Conservation (phyloP, 352 stramenopile genomes). For the Globisporangium polare region DNA sequence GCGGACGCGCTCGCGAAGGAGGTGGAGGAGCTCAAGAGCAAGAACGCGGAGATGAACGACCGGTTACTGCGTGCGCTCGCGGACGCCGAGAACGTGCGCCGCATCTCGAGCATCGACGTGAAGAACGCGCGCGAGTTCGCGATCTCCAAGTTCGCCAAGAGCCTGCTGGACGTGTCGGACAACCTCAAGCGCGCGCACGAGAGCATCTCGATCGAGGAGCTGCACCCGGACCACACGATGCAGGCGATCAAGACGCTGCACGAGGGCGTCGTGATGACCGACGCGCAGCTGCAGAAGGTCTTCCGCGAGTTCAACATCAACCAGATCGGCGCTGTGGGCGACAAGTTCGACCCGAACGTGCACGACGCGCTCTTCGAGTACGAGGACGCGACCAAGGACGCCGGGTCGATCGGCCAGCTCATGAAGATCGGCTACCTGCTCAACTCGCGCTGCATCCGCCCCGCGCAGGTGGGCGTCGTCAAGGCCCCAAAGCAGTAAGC, state of each 20-base stretch:
- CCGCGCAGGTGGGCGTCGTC: slow-evolving; percentile 93
- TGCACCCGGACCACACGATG: slow-evolving; percentile 67
- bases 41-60: slow-evolving; percentile 85
- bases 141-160: slow-evolving; percentile 96
- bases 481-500: slow-evolving; percentile 36
- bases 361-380: slow-evolving; percentile 99
- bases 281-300: slow-evolving; percentile 94
- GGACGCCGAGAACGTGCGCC: slow-evolving; percentile 97
- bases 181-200: slow-evolving; percentile 95
- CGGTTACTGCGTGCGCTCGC: slow-evolving; percentile 89
- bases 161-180: slow-evolving; percentile 96
- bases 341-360: slow-evolving; percentile 98
- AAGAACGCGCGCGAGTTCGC: slow-evolving; percentile 92
- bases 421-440: slow-evolving; percentile 97
- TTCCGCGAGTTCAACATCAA: slow-evolving; percentile 91
- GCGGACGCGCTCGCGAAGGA: slow-evolving; percentile 56
- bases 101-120: slow-evolving; percentile 93
- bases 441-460: slow-evolving; percentile 94
- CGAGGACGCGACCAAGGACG: slow-evolving; percentile 83
- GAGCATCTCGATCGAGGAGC: slow-evolving; percentile 71
- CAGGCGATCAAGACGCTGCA: slow-evolving; percentile 70
- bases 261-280: slow-evolving; percentile 94
- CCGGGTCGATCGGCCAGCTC: slow-evolving; percentile 94
- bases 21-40: slow-evolving; percentile 62
- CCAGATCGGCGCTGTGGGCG: slow-evolving; percentile 90